Evolutionary conservation across 2,329 filamentous ascomycete species (phyloP), one percentile per base, ranked within the genome.

Genomic region (Verticillium klebahnii): DNA sequence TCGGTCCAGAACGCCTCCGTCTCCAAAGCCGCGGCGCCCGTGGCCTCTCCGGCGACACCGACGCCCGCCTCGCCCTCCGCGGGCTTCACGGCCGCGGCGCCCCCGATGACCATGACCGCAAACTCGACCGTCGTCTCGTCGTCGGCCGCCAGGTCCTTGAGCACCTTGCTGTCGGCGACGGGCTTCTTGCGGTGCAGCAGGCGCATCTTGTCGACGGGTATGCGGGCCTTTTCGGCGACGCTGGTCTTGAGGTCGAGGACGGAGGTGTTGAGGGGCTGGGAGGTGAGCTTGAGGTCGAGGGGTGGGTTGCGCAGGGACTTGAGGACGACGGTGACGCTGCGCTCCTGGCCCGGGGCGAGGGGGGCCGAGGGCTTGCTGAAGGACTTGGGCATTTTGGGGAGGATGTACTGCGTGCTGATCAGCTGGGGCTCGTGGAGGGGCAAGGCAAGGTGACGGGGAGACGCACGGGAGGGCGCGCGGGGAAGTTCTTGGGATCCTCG

Each of bases 151-250:
- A 96, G 72, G 62, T 97, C 93, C 61, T 85, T 85, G 6, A 97
- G 76, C 1, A 90, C 87, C 78, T 94, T 95, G 67, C 82, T 86
- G 70, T 96, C 92, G 0, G 83, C 73, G 0, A 92, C 85, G 0
- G 94, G 94, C 75, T 97, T 96, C 80, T 95, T 96, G 75, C 91
- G 91, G 72, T 89, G 85, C 64, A 99, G 78, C 11, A 99, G 77
- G 78, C 93, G 93, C 72, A 98, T 86, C 80, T 96, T 97, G 45
- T 89, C 86, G n/a, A 85, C 76, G 2, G 87, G 82, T 62, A 91
- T 83, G 31, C 82, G 79, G 5, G 89, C 85, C 66, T 89, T 81
- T 17, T 79, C 74, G 1, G 87, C 83, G 54, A 97, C 87, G 2
- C 83, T 79, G 59, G 83, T 78, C 74, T 96, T 96, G 68, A 98